Evolutionary conservation across 495 filamentous ascomycete species (phyloP).

Genomic region (Aspergillus sclerotioniger): DNA sequence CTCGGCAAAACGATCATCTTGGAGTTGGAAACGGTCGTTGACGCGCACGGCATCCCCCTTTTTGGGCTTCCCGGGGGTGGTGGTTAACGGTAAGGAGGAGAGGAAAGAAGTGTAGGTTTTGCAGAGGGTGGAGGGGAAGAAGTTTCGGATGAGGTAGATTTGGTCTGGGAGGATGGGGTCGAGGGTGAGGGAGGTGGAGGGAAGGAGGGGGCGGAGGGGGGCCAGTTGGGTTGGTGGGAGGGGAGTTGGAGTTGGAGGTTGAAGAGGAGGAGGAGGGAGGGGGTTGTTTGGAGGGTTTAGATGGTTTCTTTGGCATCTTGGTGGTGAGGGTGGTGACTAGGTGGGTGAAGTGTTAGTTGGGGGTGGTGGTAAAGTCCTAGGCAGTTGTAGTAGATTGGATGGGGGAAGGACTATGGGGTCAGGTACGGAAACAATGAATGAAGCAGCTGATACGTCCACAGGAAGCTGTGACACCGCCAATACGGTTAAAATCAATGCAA

Average conservation of each 20-base stretch:
- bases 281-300: constrained; percentile 16
- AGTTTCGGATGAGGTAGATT: constrained; percentile 72
- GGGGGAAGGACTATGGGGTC: not conserved
- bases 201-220: constrained; percentile 72
- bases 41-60: constrained; percentile 81
- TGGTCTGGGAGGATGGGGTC: constrained; percentile 60
- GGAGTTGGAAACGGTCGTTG: constrained; percentile 87
- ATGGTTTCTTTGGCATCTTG: constrained; percentile 8
- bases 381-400: too few relatives aligned
- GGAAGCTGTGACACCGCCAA: not conserved
- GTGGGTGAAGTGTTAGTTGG: not conserved
- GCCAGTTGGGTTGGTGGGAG: constrained; percentile 60
- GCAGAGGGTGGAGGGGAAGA: constrained; percentile 79
- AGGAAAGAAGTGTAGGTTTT: constrained; percentile 79
- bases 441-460: not conserved
- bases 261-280: constrained; percentile 19
- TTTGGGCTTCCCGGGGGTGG: constrained; percentile 82
- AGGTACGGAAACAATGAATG: not conserved
- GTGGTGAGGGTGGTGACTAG: not conserved
- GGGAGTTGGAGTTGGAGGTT: too few relatives aligned
- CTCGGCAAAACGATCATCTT: constrained; percentile 73
- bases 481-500: not conserved
- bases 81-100: constrained; percentile 67
- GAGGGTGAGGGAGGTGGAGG: constrained; percentile 61
- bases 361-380: not conserved